phyloP scores from a whole-genome alignment of 2,329 filamentous ascomycete species.

The Calonectria fujianensis region DNA sequence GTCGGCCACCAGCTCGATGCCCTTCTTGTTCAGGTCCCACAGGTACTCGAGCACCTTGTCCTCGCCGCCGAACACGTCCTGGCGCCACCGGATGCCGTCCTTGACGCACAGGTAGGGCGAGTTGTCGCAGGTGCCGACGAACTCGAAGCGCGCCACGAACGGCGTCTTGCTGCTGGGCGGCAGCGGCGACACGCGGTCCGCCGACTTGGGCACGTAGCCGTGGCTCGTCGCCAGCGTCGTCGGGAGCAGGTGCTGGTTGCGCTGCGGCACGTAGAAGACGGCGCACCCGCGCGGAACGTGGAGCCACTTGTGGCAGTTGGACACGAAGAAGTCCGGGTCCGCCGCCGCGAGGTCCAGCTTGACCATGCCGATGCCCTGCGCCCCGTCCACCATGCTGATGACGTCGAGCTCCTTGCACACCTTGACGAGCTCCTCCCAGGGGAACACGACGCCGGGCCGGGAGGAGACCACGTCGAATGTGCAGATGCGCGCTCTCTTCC shows the following conservation, averaged over 20 bases:
- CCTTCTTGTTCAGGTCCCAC: conserved; percentile 77
- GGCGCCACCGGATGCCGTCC: conserved; percentile 82
- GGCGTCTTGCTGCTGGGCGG: conserved; percentile 68
- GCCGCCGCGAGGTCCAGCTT: conserved; percentile 79
- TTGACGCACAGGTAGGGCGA: conserved; percentile 83
- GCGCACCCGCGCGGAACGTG: conserved; percentile 87
- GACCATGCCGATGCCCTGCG: conserved; percentile 89
- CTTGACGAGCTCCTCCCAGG: conserved; percentile 80
- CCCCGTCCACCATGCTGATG: conserved; percentile 86
- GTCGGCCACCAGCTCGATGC: conserved; percentile 75
- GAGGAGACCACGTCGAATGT: conserved; percentile 87
- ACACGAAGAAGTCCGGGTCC: conserved; percentile 90
- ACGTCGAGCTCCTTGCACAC: conserved; percentile 81
- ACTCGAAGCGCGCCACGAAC: conserved; percentile 85
- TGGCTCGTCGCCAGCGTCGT: conserved; percentile 87
- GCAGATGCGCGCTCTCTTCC: conserved; percentile 79
- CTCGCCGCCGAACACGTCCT: conserved; percentile 83
- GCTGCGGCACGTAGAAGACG: conserved; percentile 84
- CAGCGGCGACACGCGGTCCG: conserved; percentile 62
- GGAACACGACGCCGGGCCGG: conserved; percentile 85
- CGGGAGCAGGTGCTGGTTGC: conserved; percentile 85
- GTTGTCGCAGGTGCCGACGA: conserved; percentile 84
- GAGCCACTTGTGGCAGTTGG: conserved; percentile 95
- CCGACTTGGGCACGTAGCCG: conserved; percentile 76
- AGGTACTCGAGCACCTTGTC: conserved; percentile 79